Conservation (phyloP, 106 monocot genomes). For the Dioscorea zingiberensis region DNA sequence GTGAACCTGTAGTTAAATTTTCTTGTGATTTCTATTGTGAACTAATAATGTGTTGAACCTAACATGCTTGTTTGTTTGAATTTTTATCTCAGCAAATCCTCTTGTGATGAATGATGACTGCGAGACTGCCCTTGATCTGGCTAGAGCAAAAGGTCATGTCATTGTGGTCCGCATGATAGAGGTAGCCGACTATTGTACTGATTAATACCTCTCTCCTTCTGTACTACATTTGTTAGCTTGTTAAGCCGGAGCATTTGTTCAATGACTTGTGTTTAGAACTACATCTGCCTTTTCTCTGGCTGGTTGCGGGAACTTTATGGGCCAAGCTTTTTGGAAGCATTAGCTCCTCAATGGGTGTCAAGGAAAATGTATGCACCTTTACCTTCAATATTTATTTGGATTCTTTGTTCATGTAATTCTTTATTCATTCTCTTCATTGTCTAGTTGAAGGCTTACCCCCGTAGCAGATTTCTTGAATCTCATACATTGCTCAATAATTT, state of each 20-base stretch:
- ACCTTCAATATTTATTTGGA: no score
- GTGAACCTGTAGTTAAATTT: background rate
- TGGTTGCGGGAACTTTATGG: constrained; percentile 76
- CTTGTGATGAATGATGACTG: constrained; percentile 83
- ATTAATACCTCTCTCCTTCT: no score
- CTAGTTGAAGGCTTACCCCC: background rate
- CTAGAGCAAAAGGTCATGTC: constrained; percentile 69
- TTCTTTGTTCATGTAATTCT: background rate
- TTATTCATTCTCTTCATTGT: background rate
- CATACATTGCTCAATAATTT: no score
- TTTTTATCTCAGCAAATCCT: constrained; percentile 53
- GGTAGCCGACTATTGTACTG: constrained; percentile 20
- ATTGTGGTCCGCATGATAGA: constrained; percentile 91
- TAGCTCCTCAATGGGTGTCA: constrained; percentile 65
- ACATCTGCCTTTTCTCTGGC: constrained; percentile 68
- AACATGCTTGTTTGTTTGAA: background rate
- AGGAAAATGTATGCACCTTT: constrained; percentile 56
- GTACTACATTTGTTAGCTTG: no score
- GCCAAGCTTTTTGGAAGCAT: constrained; percentile 69
- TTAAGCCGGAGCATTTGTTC: no score
- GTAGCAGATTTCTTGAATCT: background rate
- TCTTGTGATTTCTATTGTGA: background rate
- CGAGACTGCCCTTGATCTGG: constrained; percentile 80
- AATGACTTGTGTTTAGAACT: constrained; percentile 29
- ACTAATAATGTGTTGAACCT: no score